Base-by-base conservation (phyloP, 192 early-diverging fungal species). In the Coemansia sp. region DNA sequence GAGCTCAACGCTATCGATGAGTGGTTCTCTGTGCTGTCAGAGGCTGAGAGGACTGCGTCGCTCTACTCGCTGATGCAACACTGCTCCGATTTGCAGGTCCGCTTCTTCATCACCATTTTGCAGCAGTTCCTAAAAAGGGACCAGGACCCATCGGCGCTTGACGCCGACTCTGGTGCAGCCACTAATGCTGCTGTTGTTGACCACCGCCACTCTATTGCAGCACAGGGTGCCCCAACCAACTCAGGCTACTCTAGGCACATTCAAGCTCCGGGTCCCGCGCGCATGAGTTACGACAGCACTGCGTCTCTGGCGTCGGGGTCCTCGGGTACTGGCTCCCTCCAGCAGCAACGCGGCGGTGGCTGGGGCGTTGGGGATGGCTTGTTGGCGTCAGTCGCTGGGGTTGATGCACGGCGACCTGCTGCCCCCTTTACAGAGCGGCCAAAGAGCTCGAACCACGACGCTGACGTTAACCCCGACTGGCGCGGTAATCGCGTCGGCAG, bases 71-170 rank as follows among this genome's bases (percentile, higher is more conserved):
- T 98, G 38, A 85, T 98, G 62, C 95, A 97, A 80, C 90, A 94
- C 81, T 90, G 93, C 11, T 93, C 92, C 18, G 92, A 89, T 63
- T 90, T 98, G 61, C 97, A 98, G 84, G 90, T 95, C 67, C 89
- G 95, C 33, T 98, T 98, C 73, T 93, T 98, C 55, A 95, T 95
- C 63, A 94, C 94, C 5, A 94, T 97, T 2, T 78, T 98, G 68
- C 93, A 95, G 81, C 93, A 96, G 72, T 91, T 96, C 92, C 91
- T 93, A n/a, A 89, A 92, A 79, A 90, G 88, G 57, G 95, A 97
- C 69, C 86, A 87, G 36, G 79, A 89, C 24, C 64, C 90, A 16
- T 84, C 85, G 15, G 83, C 85, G 11, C 87, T 86, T 72, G 83
- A 64, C 38, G 43, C 50, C 22, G 58, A 46, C 29, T 52, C 64